Evolutionary conservation across 768 basidiomycete species (phyloP).

Genomic region (Russula sp.): DNA sequence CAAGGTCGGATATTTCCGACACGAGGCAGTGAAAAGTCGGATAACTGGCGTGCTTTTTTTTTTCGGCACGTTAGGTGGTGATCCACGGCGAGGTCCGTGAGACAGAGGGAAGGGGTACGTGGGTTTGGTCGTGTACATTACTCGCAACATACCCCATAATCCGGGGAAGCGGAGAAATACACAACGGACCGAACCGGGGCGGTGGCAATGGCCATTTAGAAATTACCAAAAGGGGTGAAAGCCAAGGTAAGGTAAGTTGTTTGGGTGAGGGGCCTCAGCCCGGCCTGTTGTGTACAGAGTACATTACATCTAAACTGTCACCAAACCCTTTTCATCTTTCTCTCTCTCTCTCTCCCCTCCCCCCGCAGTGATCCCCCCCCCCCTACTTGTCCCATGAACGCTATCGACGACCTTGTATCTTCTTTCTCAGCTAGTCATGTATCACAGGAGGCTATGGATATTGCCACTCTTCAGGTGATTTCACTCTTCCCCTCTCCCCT

Average conservation of each 20-base stretch:
- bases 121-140: background rate
- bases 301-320: background rate
- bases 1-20: background rate
- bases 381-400: conserved; percentile 33
- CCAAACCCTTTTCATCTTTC: background rate
- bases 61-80: background rate
- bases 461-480: conserved; percentile 42
- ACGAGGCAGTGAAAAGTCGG: background rate
- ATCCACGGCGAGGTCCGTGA: conserved; percentile 6
- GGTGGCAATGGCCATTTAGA: background rate
- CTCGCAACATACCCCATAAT: background rate
- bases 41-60: background rate
- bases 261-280: background rate
- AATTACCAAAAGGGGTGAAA: background rate
- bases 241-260: background rate
- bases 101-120: background rate
- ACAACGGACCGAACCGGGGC: background rate
- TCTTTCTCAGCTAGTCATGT: conserved; percentile 44
- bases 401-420: conserved; percentile 48
- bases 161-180: background rate
- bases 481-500: conserved; percentile 23
- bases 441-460: conserved; percentile 48
- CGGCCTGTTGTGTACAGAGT: background rate
- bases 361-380: background rate
- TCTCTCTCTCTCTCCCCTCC: conserved; percentile 1